Base-by-base conservation (phyloP, 805 yeast species). In the Pichia thaimueangensis region DNA sequence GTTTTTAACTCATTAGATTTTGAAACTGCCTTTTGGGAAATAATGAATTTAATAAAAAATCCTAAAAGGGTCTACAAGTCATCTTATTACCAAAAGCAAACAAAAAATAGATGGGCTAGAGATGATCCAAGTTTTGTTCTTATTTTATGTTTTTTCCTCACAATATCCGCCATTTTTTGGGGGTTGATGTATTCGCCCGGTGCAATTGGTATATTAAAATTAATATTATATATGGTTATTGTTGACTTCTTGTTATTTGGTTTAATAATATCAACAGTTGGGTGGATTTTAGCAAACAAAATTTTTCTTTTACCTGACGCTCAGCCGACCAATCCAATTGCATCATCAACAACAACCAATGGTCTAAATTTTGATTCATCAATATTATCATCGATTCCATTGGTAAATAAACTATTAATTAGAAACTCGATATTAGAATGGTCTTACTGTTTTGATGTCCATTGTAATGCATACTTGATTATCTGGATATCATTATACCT, bases 381-480 rank as follows among this genome's bases (percentile, higher is more conserved):
- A 25, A 25, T 12, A 12, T 13, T 29, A 15, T 17, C 30, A 21
- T 12, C 56, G 55, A 49, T 44, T 13, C 24, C 27, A 20, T 19
- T 54, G 21, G 41, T 65, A 30, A 60, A 61, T 23, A 60, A 57
- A 35, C 24, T 51, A 2, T 34, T 68, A 54, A 58, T 69, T 56
- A 51, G 45, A 8, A 52, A 57, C 27, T 56, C 64, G n/a, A 64
- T 69, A 31, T 65, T 86, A 41, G 96, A 89, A 58, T 89, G 96
- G 96, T 88, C 91, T 1, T 88, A 86, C 59, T 87, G 96, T 65
- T 89, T 89, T 58, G 97, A 88, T 56, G 81, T 88, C 22, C 97
- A 89, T 63, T 86, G 96, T 67, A 89, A 89, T 61, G 76, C 95
- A n/a, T 87, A 84, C 58, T 64, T 87, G 48, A 68, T 82, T 13